These are phyloP conservation scores for Penicillium sp. DNA, from an alignment of 2,329 filamentous ascomycete species.

Conservation along the genomic window DNA sequence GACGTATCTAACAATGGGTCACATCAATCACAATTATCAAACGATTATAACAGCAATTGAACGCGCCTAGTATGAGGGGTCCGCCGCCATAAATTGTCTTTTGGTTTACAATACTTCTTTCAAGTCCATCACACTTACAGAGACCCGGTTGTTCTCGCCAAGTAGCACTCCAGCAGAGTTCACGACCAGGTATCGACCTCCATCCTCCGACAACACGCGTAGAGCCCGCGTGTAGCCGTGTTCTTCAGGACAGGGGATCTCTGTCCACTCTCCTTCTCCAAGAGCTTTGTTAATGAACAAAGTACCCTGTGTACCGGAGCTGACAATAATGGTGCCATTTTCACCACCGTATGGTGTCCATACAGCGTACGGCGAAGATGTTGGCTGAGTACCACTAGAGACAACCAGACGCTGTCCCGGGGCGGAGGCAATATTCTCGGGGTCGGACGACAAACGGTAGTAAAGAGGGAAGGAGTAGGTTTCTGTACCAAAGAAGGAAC, in stretches of 20 bases:
- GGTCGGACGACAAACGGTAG: slow-evolving; percentile 50
- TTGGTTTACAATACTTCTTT: slow-evolving; percentile 2
- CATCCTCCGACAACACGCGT: slow-evolving; percentile 41
- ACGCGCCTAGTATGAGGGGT: background rate
- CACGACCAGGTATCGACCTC: slow-evolving; percentile 17
- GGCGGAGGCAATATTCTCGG: slow-evolving; percentile 45
- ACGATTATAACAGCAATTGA: background rate
- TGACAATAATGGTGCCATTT: slow-evolving; percentile 50
- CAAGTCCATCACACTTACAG: slow-evolving; percentile 18
- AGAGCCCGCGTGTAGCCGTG: slow-evolving; percentile 48
- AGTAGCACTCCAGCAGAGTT: slow-evolving; percentile 18
- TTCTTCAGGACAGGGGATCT: slow-evolving; percentile 40
- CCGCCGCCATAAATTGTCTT: background rate
- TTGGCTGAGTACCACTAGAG: slow-evolving; percentile 43
- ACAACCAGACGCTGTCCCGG: slow-evolving; percentile 42
- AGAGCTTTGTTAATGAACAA: slow-evolving; percentile 49
- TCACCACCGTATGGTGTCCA: slow-evolving; percentile 50
- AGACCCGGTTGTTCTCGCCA: slow-evolving; percentile 21
- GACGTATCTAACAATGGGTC: background rate
- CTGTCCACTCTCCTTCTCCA: slow-evolving; percentile 47
- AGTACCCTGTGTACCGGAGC: slow-evolving; percentile 37
- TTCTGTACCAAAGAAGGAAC: slow-evolving; percentile 34
- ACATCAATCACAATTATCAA: background rate
- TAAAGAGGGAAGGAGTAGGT: slow-evolving; percentile 49
- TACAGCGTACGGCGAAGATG: slow-evolving; percentile 50